A percentile compares a stretch with the other conserved stretches of the same genome.
phyloP scores from a whole-genome alignment of 108 stramenopile species.

The Mediolabrus comicus region DNA sequence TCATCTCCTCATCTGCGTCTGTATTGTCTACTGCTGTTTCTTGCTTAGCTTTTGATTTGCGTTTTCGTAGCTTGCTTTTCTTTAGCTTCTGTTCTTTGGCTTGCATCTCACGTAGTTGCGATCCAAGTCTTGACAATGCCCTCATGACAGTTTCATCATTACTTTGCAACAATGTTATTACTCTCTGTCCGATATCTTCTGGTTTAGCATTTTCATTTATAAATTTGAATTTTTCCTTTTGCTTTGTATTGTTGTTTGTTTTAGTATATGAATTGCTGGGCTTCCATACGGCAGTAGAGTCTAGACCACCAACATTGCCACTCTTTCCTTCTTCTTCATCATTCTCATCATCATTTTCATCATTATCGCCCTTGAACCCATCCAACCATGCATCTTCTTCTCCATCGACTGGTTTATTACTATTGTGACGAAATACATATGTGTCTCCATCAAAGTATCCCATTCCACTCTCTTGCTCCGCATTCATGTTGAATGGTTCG shows the following conservation, averaged over 20 bases:
- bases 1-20: neutral
- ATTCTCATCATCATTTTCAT: constrained; percentile 28
- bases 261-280: neutral
- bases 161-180: constrained; percentile 53
- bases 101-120: constrained; percentile 25
- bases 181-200: constrained; percentile 43
- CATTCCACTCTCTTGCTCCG: constrained; percentile 73
- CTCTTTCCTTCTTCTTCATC: constrained; percentile 8
- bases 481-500: constrained; percentile 85
- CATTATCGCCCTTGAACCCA: constrained; percentile 41
- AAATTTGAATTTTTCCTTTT: constrained; percentile 15
- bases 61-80: constrained; percentile 41
- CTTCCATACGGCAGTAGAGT: constrained; percentile 34
- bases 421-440: constrained; percentile 70
- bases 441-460: constrained; percentile 89
- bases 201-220: constrained; percentile 15
- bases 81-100: constrained; percentile 8
- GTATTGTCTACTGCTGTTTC: neutral
- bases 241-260: neutral
- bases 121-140: constrained; percentile 70
- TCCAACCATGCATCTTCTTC: constrained; percentile 87
- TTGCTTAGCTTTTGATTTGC: constrained; percentile 16
- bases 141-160: constrained; percentile 57
- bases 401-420: constrained; percentile 36
- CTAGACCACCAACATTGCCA: constrained; percentile 22